These are phyloP conservation scores for Melaleuca quinquenervia DNA, from an alignment of 345 rosid species.

Conservation along the genomic window DNA sequence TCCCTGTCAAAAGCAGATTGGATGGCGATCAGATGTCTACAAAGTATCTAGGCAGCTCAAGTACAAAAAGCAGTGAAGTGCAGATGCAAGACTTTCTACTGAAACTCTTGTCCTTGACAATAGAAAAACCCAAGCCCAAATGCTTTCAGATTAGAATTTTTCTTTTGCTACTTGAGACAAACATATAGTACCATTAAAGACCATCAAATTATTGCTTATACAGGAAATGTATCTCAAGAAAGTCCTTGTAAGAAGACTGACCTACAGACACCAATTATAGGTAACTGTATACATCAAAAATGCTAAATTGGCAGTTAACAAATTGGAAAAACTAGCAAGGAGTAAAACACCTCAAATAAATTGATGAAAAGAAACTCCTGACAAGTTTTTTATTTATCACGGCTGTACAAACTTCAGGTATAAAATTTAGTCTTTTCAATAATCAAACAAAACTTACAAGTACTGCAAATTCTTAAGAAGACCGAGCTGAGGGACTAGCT, in stretches of 20 bases:
- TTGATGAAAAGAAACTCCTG: not conserved
- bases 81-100: not conserved
- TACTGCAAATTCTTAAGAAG: constrained; percentile 89
- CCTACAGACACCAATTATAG: not conserved
- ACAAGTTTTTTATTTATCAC: not conserved
- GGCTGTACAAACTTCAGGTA: not conserved
- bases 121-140: not conserved
- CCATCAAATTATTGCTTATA: not conserved
- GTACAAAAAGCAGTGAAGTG: not conserved
- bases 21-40: not conserved
- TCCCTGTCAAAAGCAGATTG: constrained; percentile 46
- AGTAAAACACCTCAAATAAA: not conserved
- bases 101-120: not conserved
- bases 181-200: not conserved
- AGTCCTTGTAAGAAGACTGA: not conserved
- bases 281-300: not conserved
- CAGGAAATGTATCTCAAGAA: not conserved
- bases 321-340: not conserved
- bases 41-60: not conserved
- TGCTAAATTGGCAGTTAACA: not conserved
- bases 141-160: not conserved
- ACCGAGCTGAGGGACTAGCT: constrained; percentile 88
- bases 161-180: not conserved
- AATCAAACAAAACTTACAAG: constrained; percentile 39
- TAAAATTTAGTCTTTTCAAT: not conserved